These are phyloP conservation scores for Chamaecrista fasciculata DNA, from an alignment of 306 rosid species.

Conservation along the genomic window DNA sequence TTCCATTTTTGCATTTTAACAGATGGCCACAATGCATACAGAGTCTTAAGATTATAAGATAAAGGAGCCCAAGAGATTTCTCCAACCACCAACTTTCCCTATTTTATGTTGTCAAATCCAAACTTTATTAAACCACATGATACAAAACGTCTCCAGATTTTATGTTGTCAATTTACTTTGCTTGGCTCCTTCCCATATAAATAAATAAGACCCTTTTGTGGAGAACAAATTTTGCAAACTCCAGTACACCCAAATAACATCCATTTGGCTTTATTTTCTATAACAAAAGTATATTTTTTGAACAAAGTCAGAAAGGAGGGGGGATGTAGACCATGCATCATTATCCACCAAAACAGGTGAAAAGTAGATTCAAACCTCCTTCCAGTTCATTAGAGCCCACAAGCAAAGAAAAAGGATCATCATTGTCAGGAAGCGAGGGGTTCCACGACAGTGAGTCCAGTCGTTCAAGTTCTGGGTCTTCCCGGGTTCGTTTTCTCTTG, in stretches of 20 bases:
- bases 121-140: not conserved
- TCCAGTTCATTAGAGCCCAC: slow-evolving; percentile 73
- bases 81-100: not conserved
- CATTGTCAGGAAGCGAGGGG: slow-evolving; percentile 48
- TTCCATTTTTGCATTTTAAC: not conserved
- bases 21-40: not conserved
- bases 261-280: not conserved
- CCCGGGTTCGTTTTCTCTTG: slow-evolving; percentile 41
- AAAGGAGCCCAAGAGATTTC: not conserved
- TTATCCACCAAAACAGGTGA: not conserved
- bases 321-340: not conserved
- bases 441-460: slow-evolving; percentile 71
- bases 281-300: not conserved
- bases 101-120: not conserved
- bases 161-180: not conserved
- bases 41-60: not conserved
- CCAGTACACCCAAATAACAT: not conserved
- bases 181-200: not conserved
- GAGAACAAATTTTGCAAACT: not conserved
- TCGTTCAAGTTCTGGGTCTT: slow-evolving; percentile 53
- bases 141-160: not conserved
- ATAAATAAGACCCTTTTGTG: not conserved
- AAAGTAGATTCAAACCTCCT: slow-evolving; percentile 58
- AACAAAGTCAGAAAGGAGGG: not conserved
- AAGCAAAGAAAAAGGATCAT: slow-evolving; percentile 44